phyloP scores from a whole-genome alignment of 169 alveolate genomes.

The Sarcocystis neurona region DNA sequence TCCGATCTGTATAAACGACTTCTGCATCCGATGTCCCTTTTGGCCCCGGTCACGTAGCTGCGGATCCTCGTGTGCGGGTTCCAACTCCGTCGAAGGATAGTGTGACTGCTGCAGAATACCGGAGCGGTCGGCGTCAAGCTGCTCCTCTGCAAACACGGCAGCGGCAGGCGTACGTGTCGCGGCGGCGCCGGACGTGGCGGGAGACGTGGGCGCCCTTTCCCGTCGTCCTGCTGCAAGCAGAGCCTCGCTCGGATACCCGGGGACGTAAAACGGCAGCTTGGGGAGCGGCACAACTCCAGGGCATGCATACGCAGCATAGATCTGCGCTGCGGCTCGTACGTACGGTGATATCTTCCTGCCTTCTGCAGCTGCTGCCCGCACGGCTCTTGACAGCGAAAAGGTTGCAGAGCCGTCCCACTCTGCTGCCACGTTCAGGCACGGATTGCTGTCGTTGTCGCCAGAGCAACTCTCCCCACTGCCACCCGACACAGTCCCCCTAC shows the following conservation, averaged over 20 bases:
- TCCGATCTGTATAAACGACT: no score
- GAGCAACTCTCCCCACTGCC: neutral
- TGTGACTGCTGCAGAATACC: no score
- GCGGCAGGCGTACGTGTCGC: no score
- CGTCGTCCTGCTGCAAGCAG: neutral
- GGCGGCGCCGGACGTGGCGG: no score
- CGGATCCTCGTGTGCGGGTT: no score
- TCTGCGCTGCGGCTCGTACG: conserved; percentile 28
- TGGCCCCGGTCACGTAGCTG: no score
- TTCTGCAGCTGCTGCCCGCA: neutral
- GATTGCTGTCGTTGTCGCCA: neutral
- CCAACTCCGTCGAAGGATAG: no score
- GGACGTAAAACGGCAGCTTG: conserved; percentile 1
- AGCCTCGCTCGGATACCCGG: neutral
- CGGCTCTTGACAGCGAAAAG: conserved; percentile 15
- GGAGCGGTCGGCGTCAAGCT: no score
- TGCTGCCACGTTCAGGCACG: conserved; percentile 1
- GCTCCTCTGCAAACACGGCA: no score
- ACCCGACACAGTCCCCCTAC: no score
- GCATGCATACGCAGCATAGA: conserved; percentile 10
- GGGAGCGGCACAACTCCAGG: neutral
- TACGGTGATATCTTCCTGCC: conserved; percentile 31
- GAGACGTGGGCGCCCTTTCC: neutral
- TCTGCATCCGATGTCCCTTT: no score
- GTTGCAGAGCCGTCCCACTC: conserved; percentile 11